Base-by-base conservation (phyloP, 177 flowering plant genomes). In the Vitis hybrid region DNA sequence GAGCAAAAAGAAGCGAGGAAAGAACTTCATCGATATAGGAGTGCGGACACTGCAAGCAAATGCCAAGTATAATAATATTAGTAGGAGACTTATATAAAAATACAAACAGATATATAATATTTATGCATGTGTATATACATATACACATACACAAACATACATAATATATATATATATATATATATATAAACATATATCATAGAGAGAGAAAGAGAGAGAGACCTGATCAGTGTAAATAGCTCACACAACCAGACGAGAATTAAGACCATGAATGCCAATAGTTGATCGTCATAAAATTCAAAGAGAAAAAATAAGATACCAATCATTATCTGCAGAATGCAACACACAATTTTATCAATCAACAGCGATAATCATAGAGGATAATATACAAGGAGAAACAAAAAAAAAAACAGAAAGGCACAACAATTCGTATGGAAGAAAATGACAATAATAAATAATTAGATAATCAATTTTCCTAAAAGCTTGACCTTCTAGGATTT, bases 281-380 rank as follows among this genome's bases (percentile, higher is more conserved):
- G 85, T 78, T 96, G 99, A 80, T 96, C 99, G 78, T 92, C 98
- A 78, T 96, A 96, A 81, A 96, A 96, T 85, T 93, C 99, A 52
- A 93, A 96, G 64, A 96, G 87, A 55, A 96, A 96, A 82, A 96
- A 96, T 14, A 96, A 82, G 69, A 91, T 93, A 15, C 97, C 99
- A 52, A 96, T 93, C 99, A 93, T 96, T 56, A 96, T 93, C 99
- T 96, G 97, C 84, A 84, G 64, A 75, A 9, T 48, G 19, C 52
- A 49, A 69, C 49, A 62, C 10, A 48, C 15, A 52, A 49, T 7
- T 21, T 3, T 2, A 35, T 75, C 32, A 35, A 48, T 56, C 50
- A 11, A 56, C 72, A 48, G 18, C 24, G 3, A 18, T 8, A 11
- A 60, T 35, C 5, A 52, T 6, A 55, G 40, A 24, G n/a, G 21